These are phyloP conservation scores for Mucor circinelloides DNA, from an alignment of 371 early-diverging fungal species.

Conservation along the genomic window DNA sequence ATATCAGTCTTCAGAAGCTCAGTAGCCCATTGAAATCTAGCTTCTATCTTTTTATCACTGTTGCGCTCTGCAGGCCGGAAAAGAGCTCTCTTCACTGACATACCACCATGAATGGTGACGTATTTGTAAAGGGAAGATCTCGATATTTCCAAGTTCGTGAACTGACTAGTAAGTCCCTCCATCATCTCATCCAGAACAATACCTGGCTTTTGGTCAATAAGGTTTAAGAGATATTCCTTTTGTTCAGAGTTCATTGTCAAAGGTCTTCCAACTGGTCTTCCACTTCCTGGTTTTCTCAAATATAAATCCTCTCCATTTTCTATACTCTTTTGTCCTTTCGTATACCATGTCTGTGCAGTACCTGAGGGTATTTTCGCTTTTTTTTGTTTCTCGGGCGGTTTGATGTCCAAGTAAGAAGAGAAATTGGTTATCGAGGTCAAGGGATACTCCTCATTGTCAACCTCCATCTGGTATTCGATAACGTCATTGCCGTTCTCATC, in stretches of 20 bases:
- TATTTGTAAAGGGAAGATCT: constrained; percentile 3
- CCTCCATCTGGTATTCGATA: constrained; percentile 19
- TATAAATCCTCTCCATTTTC: constrained; percentile 6
- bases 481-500: constrained; percentile 14
- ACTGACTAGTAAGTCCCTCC: neutral
- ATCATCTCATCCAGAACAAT: constrained; percentile 13
- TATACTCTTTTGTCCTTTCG: constrained; percentile 3
- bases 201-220: constrained; percentile 6
- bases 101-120: neutral
- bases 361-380: neutral
- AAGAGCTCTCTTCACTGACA: constrained; percentile 2
- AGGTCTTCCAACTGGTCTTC: constrained; percentile 12
- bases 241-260: neutral
- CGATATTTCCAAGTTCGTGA: neutral
- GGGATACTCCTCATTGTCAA: constrained; percentile 19
- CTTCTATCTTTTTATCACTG: neutral
- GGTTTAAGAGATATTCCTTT: neutral
- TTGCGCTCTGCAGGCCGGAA: constrained; percentile 2
- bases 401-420: constrained; percentile 11
- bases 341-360: constrained; percentile 11
- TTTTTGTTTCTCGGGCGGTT: constrained; percentile 10
- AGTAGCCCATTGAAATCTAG: constrained; percentile 4
- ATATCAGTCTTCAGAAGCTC: constrained; percentile 4
- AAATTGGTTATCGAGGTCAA: constrained; percentile 9
- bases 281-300: constrained; percentile 13